Evolutionary conservation across 805 yeast genomes (phyloP).

Genomic region (Candida xiaguanensis): DNA sequence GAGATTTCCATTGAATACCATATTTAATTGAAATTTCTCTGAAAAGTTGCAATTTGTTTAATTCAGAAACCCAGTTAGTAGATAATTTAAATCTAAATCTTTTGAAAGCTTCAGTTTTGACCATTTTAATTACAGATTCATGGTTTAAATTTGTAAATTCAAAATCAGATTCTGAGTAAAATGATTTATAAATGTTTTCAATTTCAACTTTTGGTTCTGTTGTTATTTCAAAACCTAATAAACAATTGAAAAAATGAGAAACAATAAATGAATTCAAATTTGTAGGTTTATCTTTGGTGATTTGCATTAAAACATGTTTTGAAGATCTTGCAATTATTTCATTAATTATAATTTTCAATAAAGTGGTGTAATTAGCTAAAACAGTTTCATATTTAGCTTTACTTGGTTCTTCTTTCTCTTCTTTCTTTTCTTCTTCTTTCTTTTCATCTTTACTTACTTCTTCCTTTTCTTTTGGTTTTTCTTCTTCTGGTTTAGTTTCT

Average conservation of each 20-base stretch:
- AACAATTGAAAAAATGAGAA: conserved; percentile 66
- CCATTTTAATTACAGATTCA: conserved; percentile 36
- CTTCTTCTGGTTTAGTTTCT: conserved; percentile 20
- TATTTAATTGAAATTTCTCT: conserved; percentile 72
- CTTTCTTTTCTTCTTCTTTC: conserved; percentile 21
- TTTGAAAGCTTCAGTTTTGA: conserved; percentile 49
- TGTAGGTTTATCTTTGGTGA: conserved; percentile 45
- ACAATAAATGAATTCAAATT: conserved; percentile 57
- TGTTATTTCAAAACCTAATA: conserved; percentile 53
- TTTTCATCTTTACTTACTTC: conserved; percentile 15
- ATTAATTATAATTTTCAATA: conserved; percentile 45
- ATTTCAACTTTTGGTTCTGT: conserved; percentile 34
- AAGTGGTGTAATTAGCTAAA: conserved; percentile 42
- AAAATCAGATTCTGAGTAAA: conserved; percentile 41
- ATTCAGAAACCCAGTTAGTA: conserved; percentile 40
- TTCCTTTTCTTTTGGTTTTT: conserved; percentile 16
- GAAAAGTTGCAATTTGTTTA: conserved; percentile 46
- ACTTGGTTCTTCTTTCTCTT: conserved; percentile 26
- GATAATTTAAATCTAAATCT: conserved; percentile 66
- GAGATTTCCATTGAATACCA: conserved; percentile 81
- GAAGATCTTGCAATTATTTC: conserved; percentile 80
- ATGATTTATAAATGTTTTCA: conserved; percentile 36
- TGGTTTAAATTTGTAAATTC: conserved; percentile 47
- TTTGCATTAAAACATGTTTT: conserved; percentile 66
- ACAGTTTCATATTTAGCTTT: conserved; percentile 41